Evolutionary conservation across 306 rosid genomes (phyloP), one percentile per base, ranked within the genome.

Genomic region (Cicer chorassanicum): DNA sequence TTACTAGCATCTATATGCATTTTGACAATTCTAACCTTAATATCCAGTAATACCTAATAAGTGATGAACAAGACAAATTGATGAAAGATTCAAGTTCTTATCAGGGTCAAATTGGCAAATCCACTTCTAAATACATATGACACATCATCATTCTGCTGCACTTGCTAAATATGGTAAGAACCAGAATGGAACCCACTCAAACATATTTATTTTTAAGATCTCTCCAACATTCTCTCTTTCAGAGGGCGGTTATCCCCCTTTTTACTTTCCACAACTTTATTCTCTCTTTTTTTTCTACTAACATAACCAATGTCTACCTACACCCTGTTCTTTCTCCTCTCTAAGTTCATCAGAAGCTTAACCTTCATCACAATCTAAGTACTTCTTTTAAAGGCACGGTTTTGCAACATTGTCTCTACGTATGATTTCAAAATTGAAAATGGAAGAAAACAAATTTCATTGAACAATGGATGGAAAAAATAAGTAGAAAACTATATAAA

Each of bases 401-500:
- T 64, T 16, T 42, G 73, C 64, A 63, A 63, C 55, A 42, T 14
- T 40, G 70, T 78, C 70, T 57, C 49, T 36, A 53, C 10, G 45
- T 48, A 41, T 81, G 66, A 74, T 74, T 54, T 16, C 61, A 38
- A 77, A 61, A 12, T n/a, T 8, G 44, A 13, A 53, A 78, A 51
- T 11, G 62, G 10, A 36, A 49, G 19, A 62, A 62, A 34, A 53
- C 24, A 38, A 61, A 38, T 19, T 63, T 54, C 65, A 44, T 50
- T 54, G 3, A 36, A 41, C 29, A 64, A 29, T 39, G 16, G 45
- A 71, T 14, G 36, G 12, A 39, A 66, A 71, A 38, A 71, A 41
- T 9, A 41, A 42, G 19, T 6, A n/a, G 15, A 56, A 49, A 57
- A 68, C 13, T 48, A 68, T 15, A 59, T 77, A 55, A 53, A 57